Evolutionary conservation across 1,284 basidiomycete genomes (phyloP).

Genomic region (Heterobasidion annosum): DNA sequence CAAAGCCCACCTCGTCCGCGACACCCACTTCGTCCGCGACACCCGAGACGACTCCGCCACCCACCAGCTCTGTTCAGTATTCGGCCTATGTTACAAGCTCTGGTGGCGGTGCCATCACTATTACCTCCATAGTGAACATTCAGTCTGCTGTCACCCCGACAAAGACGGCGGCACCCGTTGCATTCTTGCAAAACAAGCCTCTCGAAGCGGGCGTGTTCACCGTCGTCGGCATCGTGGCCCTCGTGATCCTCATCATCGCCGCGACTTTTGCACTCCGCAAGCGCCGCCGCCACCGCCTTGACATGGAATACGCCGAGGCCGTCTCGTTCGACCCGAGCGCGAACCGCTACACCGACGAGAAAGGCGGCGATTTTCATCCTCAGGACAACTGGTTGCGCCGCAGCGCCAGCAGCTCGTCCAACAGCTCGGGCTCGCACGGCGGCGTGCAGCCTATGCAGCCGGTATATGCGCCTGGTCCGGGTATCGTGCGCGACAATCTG

Average conservation of each 20-base stretch:
- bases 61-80: not conserved
- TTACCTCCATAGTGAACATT: slow-evolving; percentile 4
- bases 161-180: slow-evolving; percentile 11
- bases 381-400: not conserved
- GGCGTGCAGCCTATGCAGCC: not conserved
- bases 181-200: slow-evolving; percentile 56
- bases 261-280: slow-evolving; percentile 41
- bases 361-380: slow-evolving; percentile 8
- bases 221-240: slow-evolving; percentile 38
- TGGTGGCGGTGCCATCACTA: slow-evolving; percentile 14
- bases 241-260: slow-evolving; percentile 36
- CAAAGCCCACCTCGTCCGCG: slow-evolving; percentile 8
- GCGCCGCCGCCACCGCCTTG: slow-evolving; percentile 33
- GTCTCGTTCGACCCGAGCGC: slow-evolving; percentile 43
- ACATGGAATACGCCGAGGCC: slow-evolving; percentile 27
- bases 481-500: not conserved
- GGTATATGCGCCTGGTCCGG: not conserved
- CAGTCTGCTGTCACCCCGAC: slow-evolving; percentile 12
- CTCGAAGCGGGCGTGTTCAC: slow-evolving; percentile 49
- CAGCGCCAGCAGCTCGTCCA: not conserved
- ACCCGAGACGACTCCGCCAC: not conserved
- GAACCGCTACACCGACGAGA: slow-evolving; percentile 15
- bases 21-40: slow-evolving; percentile 7
- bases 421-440: not conserved
- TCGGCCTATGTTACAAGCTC: slow-evolving; percentile 3